A percentile compares a stretch with the other conserved stretches of the same genome.
Conservation (phyloP, 2,329 filamentous ascomycete genomes). For the Atkinsonella texensis region DNA sequence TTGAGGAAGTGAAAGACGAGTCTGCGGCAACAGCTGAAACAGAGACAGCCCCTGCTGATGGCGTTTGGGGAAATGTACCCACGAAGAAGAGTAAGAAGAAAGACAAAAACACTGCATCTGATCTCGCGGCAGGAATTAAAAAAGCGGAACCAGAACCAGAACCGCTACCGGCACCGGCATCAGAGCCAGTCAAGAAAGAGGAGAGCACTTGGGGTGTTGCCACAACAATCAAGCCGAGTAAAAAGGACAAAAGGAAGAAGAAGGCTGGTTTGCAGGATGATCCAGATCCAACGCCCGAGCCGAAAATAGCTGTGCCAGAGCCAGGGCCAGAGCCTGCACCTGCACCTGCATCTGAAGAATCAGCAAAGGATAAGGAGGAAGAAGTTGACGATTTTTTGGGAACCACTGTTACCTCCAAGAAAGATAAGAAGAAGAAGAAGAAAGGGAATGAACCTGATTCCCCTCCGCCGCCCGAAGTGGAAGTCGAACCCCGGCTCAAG, state of each 20-base stretch:
- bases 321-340: slow-evolving; percentile 6
- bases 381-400: slow-evolving; percentile 17
- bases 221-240: slow-evolving; percentile 14
- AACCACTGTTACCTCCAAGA: slow-evolving; percentile 9
- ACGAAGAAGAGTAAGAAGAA: slow-evolving; percentile 29
- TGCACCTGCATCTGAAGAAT: not conserved
- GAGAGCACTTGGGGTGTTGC: slow-evolving; percentile 20
- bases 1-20: slow-evolving; percentile 10
- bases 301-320: not conserved
- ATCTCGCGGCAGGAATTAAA: slow-evolving; percentile 11
- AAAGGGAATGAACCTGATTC: slow-evolving; percentile 1
- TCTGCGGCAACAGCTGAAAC: slow-evolving; percentile 5
- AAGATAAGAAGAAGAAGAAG: slow-evolving; percentile 14
- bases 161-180: slow-evolving; percentile 10
- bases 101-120: slow-evolving; percentile 21
- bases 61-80: slow-evolving; percentile 14
- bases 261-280: slow-evolving; percentile 13
- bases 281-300: slow-evolving; percentile 7
- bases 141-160: slow-evolving; percentile 16
- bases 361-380: slow-evolving; percentile 9
- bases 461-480: not conserved
- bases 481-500: too few species aligned
- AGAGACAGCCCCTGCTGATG: slow-evolving; percentile 5
- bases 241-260: slow-evolving; percentile 20
- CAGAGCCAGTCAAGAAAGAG: slow-evolving; percentile 16